Evolutionary conservation across 345 rosid species (phyloP).

Genomic region (Lumnitzera racemosa): DNA sequence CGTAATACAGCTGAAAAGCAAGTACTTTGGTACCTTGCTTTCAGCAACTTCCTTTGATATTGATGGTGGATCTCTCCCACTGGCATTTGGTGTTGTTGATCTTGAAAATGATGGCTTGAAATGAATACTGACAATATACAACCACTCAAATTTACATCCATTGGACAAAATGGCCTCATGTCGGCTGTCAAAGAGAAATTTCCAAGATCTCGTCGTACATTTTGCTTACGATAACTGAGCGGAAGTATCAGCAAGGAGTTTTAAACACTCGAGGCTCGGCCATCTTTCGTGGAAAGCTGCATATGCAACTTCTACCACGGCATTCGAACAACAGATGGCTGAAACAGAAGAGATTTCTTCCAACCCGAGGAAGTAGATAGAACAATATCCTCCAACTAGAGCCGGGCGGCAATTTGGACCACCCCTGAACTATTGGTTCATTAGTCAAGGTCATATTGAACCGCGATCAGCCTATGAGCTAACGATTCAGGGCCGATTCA

Average conservation of each 20-base stretch:
- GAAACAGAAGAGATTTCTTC: slow-evolving; percentile 39
- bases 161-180: slow-evolving; percentile 28
- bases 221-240: slow-evolving; percentile 35
- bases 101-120: slow-evolving; percentile 37
- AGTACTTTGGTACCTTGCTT: slow-evolving; percentile 50
- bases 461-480: too few species aligned
- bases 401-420: too few species aligned
- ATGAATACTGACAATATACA: slow-evolving; percentile 28
- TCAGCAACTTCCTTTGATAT: slow-evolving; percentile 47
- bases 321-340: slow-evolving; percentile 39
- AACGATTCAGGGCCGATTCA: too few species aligned
- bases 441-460: too few species aligned
- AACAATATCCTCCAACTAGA: slow-evolving; percentile 27
- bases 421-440: accelerated
- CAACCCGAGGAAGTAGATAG: slow-evolving; percentile 43
- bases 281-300: slow-evolving; percentile 57
- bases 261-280: slow-evolving; percentile 40
- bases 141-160: slow-evolving; percentile 28
- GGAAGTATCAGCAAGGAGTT: slow-evolving; percentile 41
- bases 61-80: slow-evolving; percentile 48
- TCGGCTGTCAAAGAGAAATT: slow-evolving; percentile 36
- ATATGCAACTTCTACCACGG: slow-evolving; percentile 29
- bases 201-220: slow-evolving; percentile 28
- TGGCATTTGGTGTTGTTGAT: slow-evolving; percentile 52
- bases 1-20: slow-evolving; percentile 38